Conservation (phyloP, 345 rosid species). For the Triadica sebifera region DNA sequence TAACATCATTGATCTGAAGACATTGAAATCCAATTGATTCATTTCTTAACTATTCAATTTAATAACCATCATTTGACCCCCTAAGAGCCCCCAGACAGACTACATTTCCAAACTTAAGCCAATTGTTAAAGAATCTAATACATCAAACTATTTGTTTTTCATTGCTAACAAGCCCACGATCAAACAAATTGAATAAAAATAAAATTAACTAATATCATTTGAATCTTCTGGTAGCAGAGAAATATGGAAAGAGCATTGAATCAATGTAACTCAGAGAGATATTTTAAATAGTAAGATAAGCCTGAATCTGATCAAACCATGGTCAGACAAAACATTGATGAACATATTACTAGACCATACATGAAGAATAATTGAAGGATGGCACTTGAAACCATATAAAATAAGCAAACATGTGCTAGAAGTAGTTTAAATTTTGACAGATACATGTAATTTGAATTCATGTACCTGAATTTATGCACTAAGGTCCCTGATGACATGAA, state of each 20-base stretch:
- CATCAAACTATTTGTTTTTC: not conserved
- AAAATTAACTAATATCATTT: no score
- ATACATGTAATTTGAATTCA: not conserved
- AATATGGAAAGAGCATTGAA: not conserved
- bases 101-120: not conserved
- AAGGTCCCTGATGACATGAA: not conserved
- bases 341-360: not conserved
- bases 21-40: conserved; percentile 5
- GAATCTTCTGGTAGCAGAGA: not conserved
- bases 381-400: not conserved
- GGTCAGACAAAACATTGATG: not conserved
- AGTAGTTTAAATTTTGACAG: not conserved
- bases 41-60: not conserved
- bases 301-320: not conserved
- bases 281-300: not conserved
- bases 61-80: no score
- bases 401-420: not conserved
- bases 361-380: not conserved
- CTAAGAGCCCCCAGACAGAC: not conserved
- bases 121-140: not conserved
- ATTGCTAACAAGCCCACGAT: not conserved
- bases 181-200: no score
- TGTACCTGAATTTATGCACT: not conserved
- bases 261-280: not conserved
- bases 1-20: conserved; percentile 58